Evolutionary conservation across 1,139 yeast species (phyloP), one percentile per base, ranked within the genome.

Genomic region (Diutina neorugosa): DNA sequence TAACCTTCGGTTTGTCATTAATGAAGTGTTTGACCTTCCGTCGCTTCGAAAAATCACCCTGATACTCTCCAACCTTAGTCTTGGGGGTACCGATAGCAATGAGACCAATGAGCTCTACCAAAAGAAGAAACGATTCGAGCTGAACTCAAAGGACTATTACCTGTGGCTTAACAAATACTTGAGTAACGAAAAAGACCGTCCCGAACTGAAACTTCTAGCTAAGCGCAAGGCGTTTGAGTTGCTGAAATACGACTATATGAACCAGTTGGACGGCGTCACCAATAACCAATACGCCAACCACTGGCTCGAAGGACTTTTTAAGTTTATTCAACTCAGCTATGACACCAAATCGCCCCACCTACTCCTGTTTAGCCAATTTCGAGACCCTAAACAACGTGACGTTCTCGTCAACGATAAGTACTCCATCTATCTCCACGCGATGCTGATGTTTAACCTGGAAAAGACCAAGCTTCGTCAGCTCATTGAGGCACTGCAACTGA

Each of bases 161-260:
- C 78, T 79, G 44, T 86, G 93, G 90, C 68, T 85, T 47, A 79
- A 85, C 52, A 78, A 85, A 57, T 82, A 84, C 58, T 67, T 86
- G 51, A 73, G 88, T 8, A 81, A 82, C 58, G 88, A 84, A 55
- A 82, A 81, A 57, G 77, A 76, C 43, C 73, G 82, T 55, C 76
- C 78, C 0, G 88, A 83, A 56, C 78, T 79, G 63, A 85, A 85
- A 64, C 74, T 84, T 49, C 68, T 84, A 20, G 68, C 67, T 19
- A 84, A 81, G 62, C 70, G 84, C 53, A 81, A 80, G 57, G 66
- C 70, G 0, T 88, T 87, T 67, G 94, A 86, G 60, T 65, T 83
- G 6, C 74, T 83, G 2, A 80, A 93, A 55, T 78, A 84, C 59
- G 94, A 85, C 60, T 89, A 88, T 62, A 78, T 82, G 61, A 77